Conservation (phyloP, 169 alveolate species). For the Sarcocystis neurona region DNA sequence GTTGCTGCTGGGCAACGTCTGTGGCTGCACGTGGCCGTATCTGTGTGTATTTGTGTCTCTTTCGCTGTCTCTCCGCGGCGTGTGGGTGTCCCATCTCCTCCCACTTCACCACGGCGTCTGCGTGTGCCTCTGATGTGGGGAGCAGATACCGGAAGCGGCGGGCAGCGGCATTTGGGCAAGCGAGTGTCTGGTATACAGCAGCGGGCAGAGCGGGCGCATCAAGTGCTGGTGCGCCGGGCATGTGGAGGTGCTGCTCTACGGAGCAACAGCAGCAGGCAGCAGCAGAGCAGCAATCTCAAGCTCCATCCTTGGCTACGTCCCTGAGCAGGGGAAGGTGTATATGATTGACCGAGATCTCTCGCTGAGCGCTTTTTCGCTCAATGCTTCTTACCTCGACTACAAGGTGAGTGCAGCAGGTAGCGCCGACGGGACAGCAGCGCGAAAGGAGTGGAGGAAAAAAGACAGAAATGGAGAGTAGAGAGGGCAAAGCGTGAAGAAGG, state of each 20-base stretch:
- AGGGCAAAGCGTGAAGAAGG: neutral
- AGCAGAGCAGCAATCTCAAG: neutral
- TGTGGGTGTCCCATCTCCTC: neutral
- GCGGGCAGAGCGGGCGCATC: slow-evolving; percentile 16
- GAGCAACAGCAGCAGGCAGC: neutral
- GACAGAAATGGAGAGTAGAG: neutral
- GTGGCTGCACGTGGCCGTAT: no score
- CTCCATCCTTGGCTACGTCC: slow-evolving; percentile 27
- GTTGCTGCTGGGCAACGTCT: no score
- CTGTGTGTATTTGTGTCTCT: no score
- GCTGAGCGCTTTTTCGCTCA: slow-evolving; percentile 15
- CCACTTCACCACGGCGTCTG: neutral
- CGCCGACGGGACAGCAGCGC: no score
- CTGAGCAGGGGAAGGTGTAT: slow-evolving; percentile 27
- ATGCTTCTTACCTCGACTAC: slow-evolving; percentile 32
- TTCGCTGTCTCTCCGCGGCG: no score
- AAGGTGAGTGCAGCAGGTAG: no score
- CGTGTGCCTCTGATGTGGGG: neutral
- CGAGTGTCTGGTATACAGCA: slow-evolving; percentile 33
- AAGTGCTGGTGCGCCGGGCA: slow-evolving; percentile 30
- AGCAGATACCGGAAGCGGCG: slow-evolving; percentile 12
- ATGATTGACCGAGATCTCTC: slow-evolving; percentile 28
- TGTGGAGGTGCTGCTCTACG: neutral
- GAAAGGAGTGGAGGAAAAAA: neutral
- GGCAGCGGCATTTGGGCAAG: slow-evolving; percentile 22